Conservation (phyloP, 306 rosid genomes). For the Luffa acutangula region DNA sequence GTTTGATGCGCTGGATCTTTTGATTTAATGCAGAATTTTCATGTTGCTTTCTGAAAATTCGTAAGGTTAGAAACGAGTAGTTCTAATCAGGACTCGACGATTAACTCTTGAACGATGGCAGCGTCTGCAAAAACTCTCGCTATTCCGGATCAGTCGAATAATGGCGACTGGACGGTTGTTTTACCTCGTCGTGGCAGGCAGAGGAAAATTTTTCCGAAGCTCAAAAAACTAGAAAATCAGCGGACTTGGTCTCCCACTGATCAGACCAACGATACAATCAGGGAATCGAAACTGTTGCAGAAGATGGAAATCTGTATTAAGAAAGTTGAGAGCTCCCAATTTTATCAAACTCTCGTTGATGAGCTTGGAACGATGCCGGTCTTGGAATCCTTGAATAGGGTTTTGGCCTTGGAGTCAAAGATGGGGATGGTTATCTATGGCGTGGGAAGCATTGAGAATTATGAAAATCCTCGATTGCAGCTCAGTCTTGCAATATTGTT, state of each 20-base stretch:
- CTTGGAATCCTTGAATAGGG: constrained; percentile 23
- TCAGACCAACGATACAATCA: constrained; percentile 24
- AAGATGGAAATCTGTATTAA: constrained; percentile 21
- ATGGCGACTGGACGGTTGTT: constrained; percentile 67
- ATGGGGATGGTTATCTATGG: constrained; percentile 79
- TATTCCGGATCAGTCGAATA: constrained; percentile 6
- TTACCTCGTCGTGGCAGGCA: constrained; percentile 47
- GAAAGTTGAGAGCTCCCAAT: constrained; percentile 41
- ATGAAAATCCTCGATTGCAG: constrained; percentile 56
- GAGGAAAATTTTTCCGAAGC: constrained; percentile 20
- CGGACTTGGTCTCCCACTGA: constrained; percentile 55
- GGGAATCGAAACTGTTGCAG: constrained; percentile 42
- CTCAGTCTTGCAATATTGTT: constrained; percentile 53
- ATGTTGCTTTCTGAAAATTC: not conserved
- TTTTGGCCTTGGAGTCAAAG: constrained; percentile 32
- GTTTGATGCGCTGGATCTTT: not conserved
- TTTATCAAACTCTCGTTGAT: constrained; percentile 36
- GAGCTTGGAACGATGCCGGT: constrained; percentile 34
- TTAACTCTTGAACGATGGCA: constrained; percentile 29
- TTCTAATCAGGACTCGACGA: not conserved
- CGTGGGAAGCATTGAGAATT: constrained; percentile 69
- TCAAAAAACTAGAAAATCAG: constrained; percentile 17
- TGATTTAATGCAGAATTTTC: not conserved
- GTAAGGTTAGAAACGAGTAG: not conserved
- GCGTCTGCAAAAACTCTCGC: constrained; percentile 40